These are phyloP conservation scores for Spencermartinsiella europaea DNA, from an alignment of 805 yeast genomes.

Conservation along the genomic window DNA sequence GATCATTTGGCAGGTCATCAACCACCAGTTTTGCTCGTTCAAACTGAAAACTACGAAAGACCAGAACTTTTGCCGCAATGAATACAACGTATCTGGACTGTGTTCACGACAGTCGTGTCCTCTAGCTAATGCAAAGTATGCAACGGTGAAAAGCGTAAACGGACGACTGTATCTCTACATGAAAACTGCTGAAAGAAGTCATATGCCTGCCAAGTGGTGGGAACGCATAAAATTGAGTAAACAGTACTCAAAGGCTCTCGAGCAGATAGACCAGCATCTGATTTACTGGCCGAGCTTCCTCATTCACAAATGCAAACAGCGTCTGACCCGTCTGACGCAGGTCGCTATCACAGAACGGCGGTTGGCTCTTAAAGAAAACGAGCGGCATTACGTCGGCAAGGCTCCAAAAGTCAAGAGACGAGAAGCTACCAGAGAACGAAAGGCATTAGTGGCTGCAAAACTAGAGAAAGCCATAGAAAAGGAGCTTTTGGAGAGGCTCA, in stretches of 20 bases:
- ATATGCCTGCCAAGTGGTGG: conserved; percentile 91
- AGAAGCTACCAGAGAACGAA: conserved; percentile 91
- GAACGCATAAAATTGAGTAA: conserved; percentile 87
- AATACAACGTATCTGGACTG: conserved; percentile 90
- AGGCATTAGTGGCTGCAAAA: conserved; percentile 94
- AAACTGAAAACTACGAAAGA: conserved; percentile 83
- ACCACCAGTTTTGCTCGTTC: conserved; percentile 93
- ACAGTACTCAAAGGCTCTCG: conserved; percentile 81
- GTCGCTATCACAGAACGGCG: conserved; percentile 94
- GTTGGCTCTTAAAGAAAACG: conserved; percentile 83
- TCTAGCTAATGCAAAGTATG: conserved; percentile 58
- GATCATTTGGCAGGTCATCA: conserved; percentile 95
- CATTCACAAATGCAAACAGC: conserved; percentile 91
- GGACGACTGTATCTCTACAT: conserved; percentile 52
- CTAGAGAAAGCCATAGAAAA: conserved; percentile 95
- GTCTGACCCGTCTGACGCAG: conserved; percentile 90
- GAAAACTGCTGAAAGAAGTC: conserved; percentile 97
- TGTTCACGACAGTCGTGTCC: conserved; percentile 95
- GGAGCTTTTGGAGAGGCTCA: conserved; percentile 88
- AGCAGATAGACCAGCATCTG: conserved; percentile 82
- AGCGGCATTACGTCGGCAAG: conserved; percentile 87
- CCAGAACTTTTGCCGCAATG: conserved; percentile 92
- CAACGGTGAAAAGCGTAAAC: conserved; percentile 33
- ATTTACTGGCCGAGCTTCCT: conserved; percentile 90
- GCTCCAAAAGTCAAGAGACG: conserved; percentile 93